Evolutionary conservation across 805 yeast species (phyloP).

Genomic region (Saturnispora halmiae): DNA sequence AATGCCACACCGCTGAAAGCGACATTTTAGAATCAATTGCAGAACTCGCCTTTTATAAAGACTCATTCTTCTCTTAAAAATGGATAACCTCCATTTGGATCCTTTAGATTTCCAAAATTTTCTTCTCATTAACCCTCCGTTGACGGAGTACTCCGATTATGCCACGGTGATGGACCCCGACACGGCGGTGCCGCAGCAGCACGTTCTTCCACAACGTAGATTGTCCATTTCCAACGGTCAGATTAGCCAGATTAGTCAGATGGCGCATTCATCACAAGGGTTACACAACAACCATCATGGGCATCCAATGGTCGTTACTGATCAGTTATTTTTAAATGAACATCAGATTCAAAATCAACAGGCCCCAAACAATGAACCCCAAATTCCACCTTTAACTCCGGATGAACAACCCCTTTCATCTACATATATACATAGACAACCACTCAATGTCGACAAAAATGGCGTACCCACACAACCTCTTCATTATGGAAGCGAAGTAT

Average conservation of each 20-base stretch:
- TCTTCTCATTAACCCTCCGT: constrained; percentile 30
- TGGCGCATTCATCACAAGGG: constrained; percentile 17
- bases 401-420: constrained; percentile 10
- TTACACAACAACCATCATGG: constrained; percentile 6
- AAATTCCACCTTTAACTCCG: constrained; percentile 8
- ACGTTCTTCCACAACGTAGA: constrained; percentile 41
- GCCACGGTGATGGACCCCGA: constrained; percentile 10
- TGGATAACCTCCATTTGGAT: constrained; percentile 24
- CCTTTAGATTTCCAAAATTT: constrained; percentile 31
- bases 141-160: constrained; percentile 25
- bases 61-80: background rate
- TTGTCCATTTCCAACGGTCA: constrained; percentile 81
- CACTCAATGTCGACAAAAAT: constrained; percentile 21
- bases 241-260: constrained; percentile 54
- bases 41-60: constrained; percentile 70
- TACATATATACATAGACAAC: too few species aligned
- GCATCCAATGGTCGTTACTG: background rate
- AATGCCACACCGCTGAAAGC: constrained; percentile 75
- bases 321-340: background rate
- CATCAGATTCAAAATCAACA: background rate
- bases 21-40: constrained; percentile 86
- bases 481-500: constrained; percentile 47
- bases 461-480: constrained; percentile 41
- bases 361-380: too few species aligned
- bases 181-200: constrained; percentile 1